Percentiles rank a stretch among this genome's conserved stretches.
Conservation (phyloP, 257 asterid genomes). For the Solanum chilense region DNA sequence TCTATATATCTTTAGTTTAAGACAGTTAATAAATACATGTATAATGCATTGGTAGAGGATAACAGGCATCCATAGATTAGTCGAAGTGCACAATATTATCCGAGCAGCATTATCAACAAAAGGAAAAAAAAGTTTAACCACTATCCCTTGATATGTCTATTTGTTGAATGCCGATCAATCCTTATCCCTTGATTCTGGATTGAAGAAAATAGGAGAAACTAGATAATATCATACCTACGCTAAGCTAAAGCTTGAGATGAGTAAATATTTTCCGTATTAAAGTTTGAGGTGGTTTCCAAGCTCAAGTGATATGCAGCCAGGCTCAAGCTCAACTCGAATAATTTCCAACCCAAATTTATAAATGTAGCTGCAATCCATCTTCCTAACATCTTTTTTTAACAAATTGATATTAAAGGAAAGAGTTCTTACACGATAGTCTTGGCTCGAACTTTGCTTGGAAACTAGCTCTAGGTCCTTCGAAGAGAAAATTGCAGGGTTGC, state of each 20-base stretch:
- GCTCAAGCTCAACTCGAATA: not conserved
- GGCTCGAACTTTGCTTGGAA: constrained; percentile 11
- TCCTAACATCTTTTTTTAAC: not conserved
- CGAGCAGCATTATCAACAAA: not conserved
- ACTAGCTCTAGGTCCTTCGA: constrained; percentile 44
- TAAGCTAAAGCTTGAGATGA: not conserved
- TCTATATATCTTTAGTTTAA: not conserved
- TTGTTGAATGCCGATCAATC: not conserved
- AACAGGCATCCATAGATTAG: not conserved
- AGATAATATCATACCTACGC: not conserved
- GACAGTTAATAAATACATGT: not conserved
- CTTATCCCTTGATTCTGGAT: not conserved
- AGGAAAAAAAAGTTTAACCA: not conserved
- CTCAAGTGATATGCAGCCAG: not conserved
- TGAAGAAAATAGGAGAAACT: not conserved
- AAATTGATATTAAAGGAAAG: not conserved
- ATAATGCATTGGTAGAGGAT: too few species aligned
- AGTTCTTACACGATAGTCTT: not conserved
- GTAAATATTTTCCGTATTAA: not conserved
- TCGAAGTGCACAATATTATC: not conserved
- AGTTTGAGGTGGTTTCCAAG: not conserved
- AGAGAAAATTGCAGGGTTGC: constrained; percentile 23
- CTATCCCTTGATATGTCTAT: not conserved
- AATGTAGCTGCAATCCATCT: not conserved
- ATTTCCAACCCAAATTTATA: not conserved